A percentile compares a stretch with the other conserved stretches of the same genome.
Conservation (phyloP, 345 rosid species). For the Syzygium jambos region DNA sequence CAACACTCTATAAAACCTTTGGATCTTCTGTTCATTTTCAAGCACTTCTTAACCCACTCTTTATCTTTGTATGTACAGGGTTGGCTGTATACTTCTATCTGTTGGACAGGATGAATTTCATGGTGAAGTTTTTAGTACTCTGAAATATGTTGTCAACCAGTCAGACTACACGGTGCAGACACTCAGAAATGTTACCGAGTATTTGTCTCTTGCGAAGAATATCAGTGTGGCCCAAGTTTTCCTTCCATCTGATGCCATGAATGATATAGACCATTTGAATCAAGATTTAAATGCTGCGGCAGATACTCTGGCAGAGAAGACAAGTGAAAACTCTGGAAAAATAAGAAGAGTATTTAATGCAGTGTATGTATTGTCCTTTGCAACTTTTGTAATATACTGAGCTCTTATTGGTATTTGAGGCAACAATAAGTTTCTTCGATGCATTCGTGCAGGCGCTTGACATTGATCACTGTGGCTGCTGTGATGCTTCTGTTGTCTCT, state of each 20-base stretch:
- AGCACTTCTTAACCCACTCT: constrained; percentile 2
- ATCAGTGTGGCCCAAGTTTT: constrained; percentile 72
- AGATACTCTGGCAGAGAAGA: constrained; percentile 52
- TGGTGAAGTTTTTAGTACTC: constrained; percentile 58
- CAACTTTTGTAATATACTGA: background rate
- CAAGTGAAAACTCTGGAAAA: constrained; percentile 59
- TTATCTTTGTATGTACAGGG: constrained; percentile 25
- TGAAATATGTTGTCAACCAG: constrained; percentile 85
- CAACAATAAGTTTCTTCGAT: background rate
- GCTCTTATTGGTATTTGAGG: background rate
- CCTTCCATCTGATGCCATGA: constrained; percentile 65
- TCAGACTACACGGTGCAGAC: constrained; percentile 86
- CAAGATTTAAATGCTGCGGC: constrained; percentile 69
- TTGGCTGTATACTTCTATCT: constrained; percentile 85
- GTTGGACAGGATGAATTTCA: constrained; percentile 90
- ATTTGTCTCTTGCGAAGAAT: constrained; percentile 81
- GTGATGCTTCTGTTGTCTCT: constrained; percentile 82
- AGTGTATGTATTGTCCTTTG: constrained; percentile 47
- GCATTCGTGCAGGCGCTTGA: constrained; percentile 51
- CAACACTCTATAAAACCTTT: background rate
- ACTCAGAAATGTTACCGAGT: constrained; percentile 75
- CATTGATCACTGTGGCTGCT: constrained; percentile 70
- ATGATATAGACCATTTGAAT: constrained; percentile 71
- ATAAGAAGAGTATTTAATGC: constrained; percentile 54
- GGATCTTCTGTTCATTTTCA: background rate